Evolutionary conservation across 2,329 filamentous ascomycete species (phyloP), one percentile per base, ranked within the genome.

Genomic region (Endothia cerciana): DNA sequence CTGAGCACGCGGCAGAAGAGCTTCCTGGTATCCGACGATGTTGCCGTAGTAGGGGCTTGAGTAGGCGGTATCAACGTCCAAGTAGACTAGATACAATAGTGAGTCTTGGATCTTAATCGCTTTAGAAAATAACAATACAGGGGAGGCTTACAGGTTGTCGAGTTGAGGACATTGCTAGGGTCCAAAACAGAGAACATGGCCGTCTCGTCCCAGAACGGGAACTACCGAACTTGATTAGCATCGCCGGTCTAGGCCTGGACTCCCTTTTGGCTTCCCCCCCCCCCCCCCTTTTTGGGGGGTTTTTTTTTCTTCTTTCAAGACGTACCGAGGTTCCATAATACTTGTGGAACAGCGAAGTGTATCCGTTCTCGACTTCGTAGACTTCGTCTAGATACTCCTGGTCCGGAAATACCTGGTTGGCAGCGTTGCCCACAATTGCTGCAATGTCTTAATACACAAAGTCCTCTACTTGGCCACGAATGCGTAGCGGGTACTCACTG

Each of bases 401-500:
- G 1, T 72, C 75, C 15, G 77, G 76, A 65, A 78, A 75, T n/a
- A 81, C 75, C 69, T 81, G 78, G 71, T 83, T 83, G n/a, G 81
- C 81, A 51, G 61, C 67, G n/a, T 68, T 68, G 3, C 80, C 78
- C 15, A 77, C 79, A 64, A 83, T 75, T 36, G 77, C 75, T 68
- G 25, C 51, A 43, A 13, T 40, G 1, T 41, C 2, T 65, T 19
- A 65, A 53, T 19, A 53, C n/a, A 8, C 41, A 15, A 38, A 41
- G n/a, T 22, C 7, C 33, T 1, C 30, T 6, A 36, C 5, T 4
- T 22, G 6, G 28, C n/a, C 3, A 1, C 53, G 1, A 15, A 51
- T 2, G 5, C 3, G 15, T 2, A 60, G 4, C 2, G 3, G 2
- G 1, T 10, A 65, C 65, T 63, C 40, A 72, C 71, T 74, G 63